These are phyloP conservation scores for Candida pseudoviswanathii DNA, from an alignment of 1,139 yeast genomes.

Conservation along the genomic window DNA sequence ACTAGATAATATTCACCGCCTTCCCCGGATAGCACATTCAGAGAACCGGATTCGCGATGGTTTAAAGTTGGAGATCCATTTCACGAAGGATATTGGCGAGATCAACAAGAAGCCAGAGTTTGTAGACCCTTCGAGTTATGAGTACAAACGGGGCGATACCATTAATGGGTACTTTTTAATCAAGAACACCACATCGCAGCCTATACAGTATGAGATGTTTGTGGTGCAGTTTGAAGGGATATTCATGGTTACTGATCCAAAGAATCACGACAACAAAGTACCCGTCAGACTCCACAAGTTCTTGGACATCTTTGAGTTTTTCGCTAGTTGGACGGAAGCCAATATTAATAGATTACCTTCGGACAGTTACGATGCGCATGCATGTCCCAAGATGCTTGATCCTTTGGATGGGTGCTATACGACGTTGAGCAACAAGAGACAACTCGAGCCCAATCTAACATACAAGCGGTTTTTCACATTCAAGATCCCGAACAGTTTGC, in stretches of 20 bases:
- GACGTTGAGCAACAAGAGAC: constrained; percentile 26
- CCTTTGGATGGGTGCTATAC: constrained; percentile 31
- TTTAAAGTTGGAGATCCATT: constrained; percentile 30
- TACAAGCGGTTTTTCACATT: constrained; percentile 48
- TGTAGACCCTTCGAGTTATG: constrained; percentile 37
- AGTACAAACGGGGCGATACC: constrained; percentile 44
- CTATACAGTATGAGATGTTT: constrained; percentile 44
- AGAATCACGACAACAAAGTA: constrained; percentile 13
- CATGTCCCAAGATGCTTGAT: constrained; percentile 24
- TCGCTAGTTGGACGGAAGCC: constrained; percentile 40
- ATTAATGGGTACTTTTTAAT: constrained; percentile 41
- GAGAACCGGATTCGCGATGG: constrained; percentile 28
- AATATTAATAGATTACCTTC: constrained; percentile 35
- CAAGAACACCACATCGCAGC: constrained; percentile 25
- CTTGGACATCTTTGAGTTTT: constrained; percentile 48
- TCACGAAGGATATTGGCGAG: constrained; percentile 40
- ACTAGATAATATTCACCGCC: constrained; percentile 39
- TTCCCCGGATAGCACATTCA: constrained; percentile 34
- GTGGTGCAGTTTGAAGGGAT: constrained; percentile 45
- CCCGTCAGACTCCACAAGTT: constrained; percentile 19
- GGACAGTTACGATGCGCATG: constrained; percentile 21
- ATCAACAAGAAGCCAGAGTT: constrained; percentile 28
- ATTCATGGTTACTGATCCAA: constrained; percentile 20
- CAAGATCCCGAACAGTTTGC: constrained; percentile 39
- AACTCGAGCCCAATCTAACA: constrained; percentile 28